Percentiles rank a stretch among this genome's conserved stretches.
phyloP scores from a whole-genome alignment of 139 green algal species.

The Chlorella sp. region DNA sequence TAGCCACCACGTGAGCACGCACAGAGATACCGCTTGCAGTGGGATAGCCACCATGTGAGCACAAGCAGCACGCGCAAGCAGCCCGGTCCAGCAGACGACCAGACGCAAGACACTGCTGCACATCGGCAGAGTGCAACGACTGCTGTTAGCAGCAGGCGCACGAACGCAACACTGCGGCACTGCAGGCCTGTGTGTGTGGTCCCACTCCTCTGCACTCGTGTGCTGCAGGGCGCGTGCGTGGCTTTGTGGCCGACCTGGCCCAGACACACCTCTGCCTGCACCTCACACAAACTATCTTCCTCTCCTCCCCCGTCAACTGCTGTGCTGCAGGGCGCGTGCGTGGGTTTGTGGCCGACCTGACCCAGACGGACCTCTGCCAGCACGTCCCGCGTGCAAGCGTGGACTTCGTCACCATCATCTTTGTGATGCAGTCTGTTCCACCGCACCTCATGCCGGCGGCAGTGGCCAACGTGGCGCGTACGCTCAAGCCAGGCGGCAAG shows the following conservation, averaged over 20 bases:
- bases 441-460: conserved; percentile 60
- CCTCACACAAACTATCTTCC: conserved; percentile 23
- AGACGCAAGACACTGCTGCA: too few relatives aligned
- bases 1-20: too few relatives aligned
- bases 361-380: conserved; percentile 28
- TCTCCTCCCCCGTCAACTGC: too few relatives aligned
- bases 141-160: not conserved
- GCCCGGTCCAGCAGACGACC: too few relatives aligned
- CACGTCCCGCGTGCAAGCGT: conserved; percentile 18
- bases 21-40: too few relatives aligned
- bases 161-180: not conserved
- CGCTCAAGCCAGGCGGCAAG: conserved; percentile 53
- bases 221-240: conserved; percentile 37
- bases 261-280: conserved; percentile 21
- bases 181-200: not conserved
- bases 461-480: conserved; percentile 44
- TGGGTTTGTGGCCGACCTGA: conserved; percentile 85
- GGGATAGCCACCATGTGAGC: conserved; percentile 13
- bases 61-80: not conserved
- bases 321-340: conserved; percentile 34
- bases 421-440: conserved; percentile 89
- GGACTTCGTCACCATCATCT: conserved; percentile 58
- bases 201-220: too few relatives aligned
- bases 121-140: not conserved
- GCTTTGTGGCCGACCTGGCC: conserved; percentile 85